A percentile compares a stretch with the other conserved stretches of the same genome.
Evolutionary conservation across 345 rosid genomes (phyloP).

Genomic region (Hypericum androsaemum): DNA sequence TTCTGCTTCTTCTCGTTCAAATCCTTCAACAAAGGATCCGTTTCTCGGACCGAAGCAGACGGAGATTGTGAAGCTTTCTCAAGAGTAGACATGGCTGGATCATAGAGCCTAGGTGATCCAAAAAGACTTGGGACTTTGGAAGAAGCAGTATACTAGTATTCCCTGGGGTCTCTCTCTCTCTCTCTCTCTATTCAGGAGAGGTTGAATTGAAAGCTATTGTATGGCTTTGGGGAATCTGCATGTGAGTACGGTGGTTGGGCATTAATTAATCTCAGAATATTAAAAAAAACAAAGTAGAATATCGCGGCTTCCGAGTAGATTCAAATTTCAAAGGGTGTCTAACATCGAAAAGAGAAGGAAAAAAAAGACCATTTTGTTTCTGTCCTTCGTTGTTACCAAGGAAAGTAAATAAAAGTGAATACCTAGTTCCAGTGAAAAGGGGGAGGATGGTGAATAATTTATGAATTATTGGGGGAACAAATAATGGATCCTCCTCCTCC

Average conservation of each 20-base stretch:
- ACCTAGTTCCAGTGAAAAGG: too few relatives aligned
- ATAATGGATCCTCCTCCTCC: too few relatives aligned
- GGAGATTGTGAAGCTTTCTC: conserved; percentile 7
- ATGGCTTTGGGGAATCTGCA: conserved; percentile 23
- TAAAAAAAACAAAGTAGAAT: neutral
- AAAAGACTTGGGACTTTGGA: conserved; percentile 6
- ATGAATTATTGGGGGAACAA: too few relatives aligned
- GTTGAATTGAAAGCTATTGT: conserved; percentile 16
- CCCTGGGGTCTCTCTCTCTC: too few relatives aligned
- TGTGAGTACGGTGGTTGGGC: conserved; percentile 29
- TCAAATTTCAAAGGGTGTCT: too few relatives aligned
- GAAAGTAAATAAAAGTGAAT: too few relatives aligned
- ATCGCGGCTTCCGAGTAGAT: neutral
- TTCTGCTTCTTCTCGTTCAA: conserved; percentile 83
- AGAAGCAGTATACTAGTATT: too few relatives aligned
- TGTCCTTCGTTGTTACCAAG: too few relatives aligned
- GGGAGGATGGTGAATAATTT: too few relatives aligned
- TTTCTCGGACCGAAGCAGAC: conserved; percentile 21
- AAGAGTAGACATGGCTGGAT: conserved; percentile 22
- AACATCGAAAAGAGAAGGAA: too few relatives aligned
- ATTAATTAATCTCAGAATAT: conserved; percentile 17
- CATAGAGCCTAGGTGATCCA: too few relatives aligned
- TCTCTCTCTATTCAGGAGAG: neutral
- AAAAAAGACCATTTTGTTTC: too few relatives aligned
- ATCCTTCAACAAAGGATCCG: conserved; percentile 79